A percentile compares a stretch with the other conserved stretches of the same genome.
These are phyloP conservation scores for Diaporthe vexans DNA, from an alignment of 2,329 filamentous ascomycete species.

Conservation along the genomic window DNA sequence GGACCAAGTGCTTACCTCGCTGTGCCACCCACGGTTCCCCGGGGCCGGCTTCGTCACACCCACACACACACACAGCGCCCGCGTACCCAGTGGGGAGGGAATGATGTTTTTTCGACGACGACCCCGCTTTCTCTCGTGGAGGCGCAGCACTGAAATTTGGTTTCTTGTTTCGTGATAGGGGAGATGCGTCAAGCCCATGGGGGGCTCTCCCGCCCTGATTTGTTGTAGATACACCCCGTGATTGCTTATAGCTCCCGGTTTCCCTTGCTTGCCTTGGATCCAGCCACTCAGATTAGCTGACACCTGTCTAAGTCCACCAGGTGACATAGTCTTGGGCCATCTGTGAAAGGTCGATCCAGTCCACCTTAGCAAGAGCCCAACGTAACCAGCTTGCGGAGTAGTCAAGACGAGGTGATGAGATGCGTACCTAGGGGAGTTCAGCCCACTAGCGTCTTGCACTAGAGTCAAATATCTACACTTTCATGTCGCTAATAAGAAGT, in stretches of 20 bases:
- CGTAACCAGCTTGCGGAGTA: not conserved
- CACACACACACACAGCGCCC: not conserved
- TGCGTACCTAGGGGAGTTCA: not conserved
- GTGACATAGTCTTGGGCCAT: not conserved
- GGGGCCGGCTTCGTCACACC: conserved; percentile 30
- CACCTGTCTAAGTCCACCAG: not conserved
- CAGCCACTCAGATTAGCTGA: not conserved
- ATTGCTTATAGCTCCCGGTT: not conserved
- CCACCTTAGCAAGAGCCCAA: not conserved
- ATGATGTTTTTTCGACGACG: not conserved
- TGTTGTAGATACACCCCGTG: not conserved
- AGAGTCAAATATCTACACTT: not conserved
- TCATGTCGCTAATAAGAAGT: not conserved
- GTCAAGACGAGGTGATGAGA: not conserved
- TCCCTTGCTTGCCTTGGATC: not conserved
- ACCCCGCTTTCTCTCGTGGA: conserved; percentile 19
- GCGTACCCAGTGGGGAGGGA: not conserved
- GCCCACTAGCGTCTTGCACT: not conserved
- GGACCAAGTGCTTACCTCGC: conserved; percentile 36
- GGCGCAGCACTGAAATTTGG: conserved; percentile 1
- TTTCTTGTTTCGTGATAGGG: not conserved
- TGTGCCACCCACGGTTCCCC: conserved; percentile 29
- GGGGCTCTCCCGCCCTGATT: not conserved
- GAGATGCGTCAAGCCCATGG: not conserved
- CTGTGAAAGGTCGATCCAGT: not conserved